phyloP scores from a whole-genome alignment of 2,329 filamentous ascomycete genomes.

The Dothistroma septosporum region DNA sequence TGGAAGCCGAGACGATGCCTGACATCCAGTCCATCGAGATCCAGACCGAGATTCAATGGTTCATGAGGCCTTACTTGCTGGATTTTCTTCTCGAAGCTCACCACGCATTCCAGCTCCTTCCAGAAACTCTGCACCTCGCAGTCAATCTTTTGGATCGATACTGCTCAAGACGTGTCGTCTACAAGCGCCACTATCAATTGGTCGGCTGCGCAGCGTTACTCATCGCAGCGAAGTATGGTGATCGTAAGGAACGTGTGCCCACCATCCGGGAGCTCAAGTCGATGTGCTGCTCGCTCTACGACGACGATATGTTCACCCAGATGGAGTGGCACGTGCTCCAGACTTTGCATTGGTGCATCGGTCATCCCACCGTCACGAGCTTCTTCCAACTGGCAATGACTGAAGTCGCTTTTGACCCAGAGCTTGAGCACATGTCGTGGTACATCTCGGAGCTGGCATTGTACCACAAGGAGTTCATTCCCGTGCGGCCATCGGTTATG shows the following conservation, averaged over 20 bases:
- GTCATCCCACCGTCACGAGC: constrained; percentile 91
- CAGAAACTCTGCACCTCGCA: constrained; percentile 91
- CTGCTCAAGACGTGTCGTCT: constrained; percentile 95
- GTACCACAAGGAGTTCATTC: constrained; percentile 96
- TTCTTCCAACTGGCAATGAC: constrained; percentile 85
- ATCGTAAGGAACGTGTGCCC: constrained; percentile 97
- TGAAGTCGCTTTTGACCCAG: constrained; percentile 69
- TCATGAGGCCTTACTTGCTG: constrained; percentile 96
- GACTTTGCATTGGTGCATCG: constrained; percentile 92
- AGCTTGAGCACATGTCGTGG: constrained; percentile 89
- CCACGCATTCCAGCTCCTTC: constrained; percentile 85
- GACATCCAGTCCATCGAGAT: constrained; percentile 98
- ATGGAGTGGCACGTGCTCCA: constrained; percentile 99
- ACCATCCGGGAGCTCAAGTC: constrained; percentile 96
- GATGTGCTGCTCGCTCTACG: constrained; percentile 98
- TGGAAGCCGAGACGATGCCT: constrained; percentile 92
- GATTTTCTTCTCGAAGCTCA: constrained; percentile 98
- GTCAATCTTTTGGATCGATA: constrained; percentile 96
- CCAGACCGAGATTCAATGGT: constrained; percentile 99
- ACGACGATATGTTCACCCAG: constrained; percentile 99
- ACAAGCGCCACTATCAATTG: constrained; percentile 98
- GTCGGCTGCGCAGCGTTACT: constrained; percentile 93
- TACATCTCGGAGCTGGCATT: constrained; percentile 94
- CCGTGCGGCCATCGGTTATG: constrained; percentile 84
- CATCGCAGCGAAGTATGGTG: constrained; percentile 96